phyloP scores from a whole-genome alignment of 1,284 basidiomycete genomes.

The Sphaerobolus stellatus region DNA sequence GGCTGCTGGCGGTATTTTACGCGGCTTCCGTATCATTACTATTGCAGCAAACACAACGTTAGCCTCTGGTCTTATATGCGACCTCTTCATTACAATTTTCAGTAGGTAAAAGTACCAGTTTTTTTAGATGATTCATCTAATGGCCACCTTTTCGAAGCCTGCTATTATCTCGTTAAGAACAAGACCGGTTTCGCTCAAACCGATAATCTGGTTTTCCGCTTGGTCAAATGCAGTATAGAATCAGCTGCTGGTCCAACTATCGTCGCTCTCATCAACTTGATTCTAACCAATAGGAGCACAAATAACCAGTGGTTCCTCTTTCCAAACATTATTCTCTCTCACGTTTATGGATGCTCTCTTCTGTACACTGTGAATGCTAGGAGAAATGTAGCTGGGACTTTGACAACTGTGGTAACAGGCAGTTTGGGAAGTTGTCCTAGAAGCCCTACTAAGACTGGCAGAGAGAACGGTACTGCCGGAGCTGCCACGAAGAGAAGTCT shows the following conservation, averaged over 20 bases:
- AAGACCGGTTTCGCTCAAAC: constrained; percentile 1
- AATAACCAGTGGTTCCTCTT: constrained; percentile 3
- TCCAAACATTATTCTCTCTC: constrained; percentile 4
- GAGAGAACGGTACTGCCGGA: too few relatives aligned
- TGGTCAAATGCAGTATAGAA: constrained; percentile 1
- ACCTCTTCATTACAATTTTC: constrained; percentile 8
- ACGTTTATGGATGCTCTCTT: constrained; percentile 3
- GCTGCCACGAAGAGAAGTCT: too few relatives aligned
- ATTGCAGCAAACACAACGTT: constrained; percentile 1
- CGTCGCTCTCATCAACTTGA: constrained; percentile 5
- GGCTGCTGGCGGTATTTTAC: constrained; percentile 1
- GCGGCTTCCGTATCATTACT: not conserved
- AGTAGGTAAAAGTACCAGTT: not conserved
- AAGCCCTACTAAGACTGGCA: too few relatives aligned
- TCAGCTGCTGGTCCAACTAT: constrained; percentile 7
- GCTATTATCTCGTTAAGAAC: constrained; percentile 1
- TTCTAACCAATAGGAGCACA: not conserved
- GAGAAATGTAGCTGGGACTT: not conserved
- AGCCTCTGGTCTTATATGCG: constrained; percentile 2
- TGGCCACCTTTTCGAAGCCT: constrained; percentile 1
- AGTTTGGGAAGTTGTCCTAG: too few relatives aligned
- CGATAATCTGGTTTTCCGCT: not conserved
- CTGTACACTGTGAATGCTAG: constrained; percentile 2
- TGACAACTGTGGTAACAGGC: not conserved
- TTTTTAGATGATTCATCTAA: not conserved